phyloP scores from a whole-genome alignment of 331 rosid genomes.

The Quercus tomentella region DNA sequence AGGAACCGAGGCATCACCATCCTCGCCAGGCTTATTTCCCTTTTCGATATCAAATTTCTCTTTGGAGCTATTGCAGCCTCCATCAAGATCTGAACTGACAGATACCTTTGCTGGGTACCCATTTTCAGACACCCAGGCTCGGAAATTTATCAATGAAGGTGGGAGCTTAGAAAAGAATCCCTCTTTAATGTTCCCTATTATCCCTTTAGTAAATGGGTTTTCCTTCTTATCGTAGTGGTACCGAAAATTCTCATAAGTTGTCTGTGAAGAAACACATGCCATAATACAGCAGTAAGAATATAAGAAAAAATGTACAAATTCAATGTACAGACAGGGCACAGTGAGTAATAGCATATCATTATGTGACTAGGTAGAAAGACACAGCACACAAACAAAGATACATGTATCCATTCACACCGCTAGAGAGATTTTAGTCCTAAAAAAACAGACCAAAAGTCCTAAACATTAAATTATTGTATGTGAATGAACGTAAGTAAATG shows the following conservation, averaged over 20 bases:
- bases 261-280: slow-evolving; percentile 37
- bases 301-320: neutral
- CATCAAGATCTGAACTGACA: slow-evolving; percentile 35
- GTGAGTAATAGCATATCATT: neutral
- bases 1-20: slow-evolving; percentile 37
- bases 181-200: slow-evolving; percentile 53
- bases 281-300: neutral
- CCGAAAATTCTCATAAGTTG: slow-evolving; percentile 91
- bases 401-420: too few species aligned
- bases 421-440: too few species aligned
- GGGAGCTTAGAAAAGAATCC: slow-evolving; percentile 68
- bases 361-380: too few species aligned
- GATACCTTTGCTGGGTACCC: slow-evolving; percentile 35
- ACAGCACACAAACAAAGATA: too few species aligned
- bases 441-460: too few species aligned
- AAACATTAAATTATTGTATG: too few species aligned
- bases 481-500: too few species aligned
- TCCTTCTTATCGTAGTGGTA: slow-evolving; percentile 86
- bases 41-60: slow-evolving; percentile 56
- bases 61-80: slow-evolving; percentile 44
- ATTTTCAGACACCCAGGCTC: slow-evolving; percentile 56
- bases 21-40: slow-evolving; percentile 44
- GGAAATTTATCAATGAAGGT: slow-evolving; percentile 54
- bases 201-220: slow-evolving; percentile 66
- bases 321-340: neutral